Percentiles rank a stretch among this genome's conserved stretches.
These are phyloP conservation scores for Dipodascopsis uninucleata DNA, from an alignment of 805 yeast species.

Conservation along the genomic window DNA sequence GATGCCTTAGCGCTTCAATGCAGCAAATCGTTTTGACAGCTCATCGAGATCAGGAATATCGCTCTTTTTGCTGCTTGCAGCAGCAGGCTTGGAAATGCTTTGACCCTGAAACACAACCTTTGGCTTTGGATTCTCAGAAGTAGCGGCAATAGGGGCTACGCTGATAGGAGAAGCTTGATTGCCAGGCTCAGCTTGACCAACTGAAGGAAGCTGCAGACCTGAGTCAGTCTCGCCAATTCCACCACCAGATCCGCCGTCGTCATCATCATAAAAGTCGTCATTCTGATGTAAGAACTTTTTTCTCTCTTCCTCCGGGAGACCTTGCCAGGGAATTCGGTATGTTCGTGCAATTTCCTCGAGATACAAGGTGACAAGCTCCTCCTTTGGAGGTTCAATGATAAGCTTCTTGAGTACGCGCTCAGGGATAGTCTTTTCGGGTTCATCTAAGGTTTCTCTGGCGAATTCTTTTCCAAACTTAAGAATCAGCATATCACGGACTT, in stretches of 20 bases:
- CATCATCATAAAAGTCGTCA: conserved; percentile 33
- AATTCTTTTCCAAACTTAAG: conserved; percentile 68
- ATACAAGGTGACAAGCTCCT: conserved; percentile 63
- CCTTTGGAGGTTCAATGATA: conserved; percentile 61
- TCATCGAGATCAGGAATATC: conserved; percentile 52
- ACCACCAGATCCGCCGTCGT: conserved; percentile 34
- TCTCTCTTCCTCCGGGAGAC: conserved; percentile 38
- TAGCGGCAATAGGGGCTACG: conserved; percentile 34
- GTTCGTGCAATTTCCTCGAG: conserved; percentile 77
- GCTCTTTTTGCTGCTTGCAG: conserved; percentile 8
- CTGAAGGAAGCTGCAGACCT: conserved; percentile 31
- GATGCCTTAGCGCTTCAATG: conserved; percentile 43
- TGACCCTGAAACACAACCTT: conserved; percentile 30
- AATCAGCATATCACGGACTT: conserved; percentile 58
- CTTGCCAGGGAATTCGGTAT: conserved; percentile 70
- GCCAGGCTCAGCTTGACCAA: conserved; percentile 27
- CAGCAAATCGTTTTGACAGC: conserved; percentile 70
- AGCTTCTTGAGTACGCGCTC: conserved; percentile 63
- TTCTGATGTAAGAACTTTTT: conserved; percentile 32
- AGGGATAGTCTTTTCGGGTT: conserved; percentile 54
- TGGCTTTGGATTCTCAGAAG: conserved; percentile 37
- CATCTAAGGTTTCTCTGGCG: conserved; percentile 51
- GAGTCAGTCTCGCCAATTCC: conserved; percentile 27
- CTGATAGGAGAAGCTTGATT: conserved; percentile 33
- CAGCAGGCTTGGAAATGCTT: conserved; percentile 4